These are phyloP conservation scores for Ostreobium quekettii DNA, from an alignment of 139 green algal species.

Conservation along the genomic window DNA sequence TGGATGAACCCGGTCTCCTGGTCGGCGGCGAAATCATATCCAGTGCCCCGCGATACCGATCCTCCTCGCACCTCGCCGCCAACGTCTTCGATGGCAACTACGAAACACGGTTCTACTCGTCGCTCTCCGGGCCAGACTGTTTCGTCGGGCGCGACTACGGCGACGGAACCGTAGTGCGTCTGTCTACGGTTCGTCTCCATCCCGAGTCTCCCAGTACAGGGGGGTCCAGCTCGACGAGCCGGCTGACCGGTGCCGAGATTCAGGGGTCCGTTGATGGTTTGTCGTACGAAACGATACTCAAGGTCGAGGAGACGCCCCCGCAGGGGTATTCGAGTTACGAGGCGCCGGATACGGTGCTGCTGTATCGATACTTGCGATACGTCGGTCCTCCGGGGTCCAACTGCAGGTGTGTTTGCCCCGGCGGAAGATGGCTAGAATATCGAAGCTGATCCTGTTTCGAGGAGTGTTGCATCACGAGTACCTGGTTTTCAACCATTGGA, in stretches of 20 bases:
- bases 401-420: too few relatives aligned
- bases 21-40: background rate
- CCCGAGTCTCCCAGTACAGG: background rate
- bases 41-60: too few relatives aligned
- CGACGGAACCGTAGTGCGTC: background rate
- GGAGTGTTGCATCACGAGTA: too few relatives aligned
- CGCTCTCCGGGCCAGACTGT: background rate
- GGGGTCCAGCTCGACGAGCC: background rate
- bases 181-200: background rate
- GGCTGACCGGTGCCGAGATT: background rate
- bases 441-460: too few relatives aligned
- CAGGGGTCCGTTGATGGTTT: constrained; percentile 4
- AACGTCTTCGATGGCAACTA: constrained; percentile 9
- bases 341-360: background rate
- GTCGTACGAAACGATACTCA: background rate
- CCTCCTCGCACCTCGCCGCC: too few relatives aligned
- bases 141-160: constrained; percentile 1
- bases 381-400: background rate
- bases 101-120: background rate
- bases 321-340: constrained; percentile 4
- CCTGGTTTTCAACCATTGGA: too few relatives aligned
- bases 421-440: too few relatives aligned
- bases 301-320: background rate
- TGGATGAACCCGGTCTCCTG: background rate
- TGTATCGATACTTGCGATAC: constrained; percentile 3